phyloP scores from a whole-genome alignment of 139 green algal species.

The Volvox reticuliferus region DNA sequence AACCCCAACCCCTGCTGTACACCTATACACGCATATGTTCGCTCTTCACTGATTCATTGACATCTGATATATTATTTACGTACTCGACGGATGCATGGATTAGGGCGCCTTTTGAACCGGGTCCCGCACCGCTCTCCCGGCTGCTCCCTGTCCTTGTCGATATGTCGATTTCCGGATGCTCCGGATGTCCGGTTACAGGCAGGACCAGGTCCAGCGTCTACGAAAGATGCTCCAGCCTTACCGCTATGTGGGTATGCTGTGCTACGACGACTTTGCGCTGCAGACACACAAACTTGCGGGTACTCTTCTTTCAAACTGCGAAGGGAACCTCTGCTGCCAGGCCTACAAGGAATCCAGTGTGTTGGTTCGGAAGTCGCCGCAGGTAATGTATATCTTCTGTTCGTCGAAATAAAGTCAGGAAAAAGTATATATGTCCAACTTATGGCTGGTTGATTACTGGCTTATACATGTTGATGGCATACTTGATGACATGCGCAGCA shows the following conservation, averaged over 20 bases:
- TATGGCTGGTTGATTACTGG: too few species aligned
- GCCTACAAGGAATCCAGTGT: conserved; percentile 12
- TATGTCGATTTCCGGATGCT: too few species aligned
- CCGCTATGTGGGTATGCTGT: conserved; percentile 5
- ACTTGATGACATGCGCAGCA: too few species aligned
- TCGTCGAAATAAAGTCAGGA: not conserved
- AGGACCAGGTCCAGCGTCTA: not conserved
- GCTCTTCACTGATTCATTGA: too few species aligned
- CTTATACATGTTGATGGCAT: too few species aligned
- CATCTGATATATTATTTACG: too few species aligned
- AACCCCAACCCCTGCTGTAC: too few species aligned
- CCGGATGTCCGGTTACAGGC: not conserved
- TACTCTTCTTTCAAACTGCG: not conserved
- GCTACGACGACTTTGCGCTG: conserved; percentile 13
- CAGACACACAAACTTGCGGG: conserved; percentile 29
- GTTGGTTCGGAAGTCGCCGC: not conserved
- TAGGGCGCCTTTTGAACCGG: too few species aligned
- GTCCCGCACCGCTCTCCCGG: not conserved
- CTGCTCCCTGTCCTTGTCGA: not conserved
- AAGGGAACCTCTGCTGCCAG: not conserved
- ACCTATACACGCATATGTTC: too few species aligned
- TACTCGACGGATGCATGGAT: too few species aligned
- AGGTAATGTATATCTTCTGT: too few species aligned
- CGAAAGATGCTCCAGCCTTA: not conserved
- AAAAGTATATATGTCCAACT: too few species aligned